Percentiles rank a stretch among this genome's conserved stretches.
Evolutionary conservation across 1,284 basidiomycete species (phyloP).

Genomic region (Lentinus polychrous): DNA sequence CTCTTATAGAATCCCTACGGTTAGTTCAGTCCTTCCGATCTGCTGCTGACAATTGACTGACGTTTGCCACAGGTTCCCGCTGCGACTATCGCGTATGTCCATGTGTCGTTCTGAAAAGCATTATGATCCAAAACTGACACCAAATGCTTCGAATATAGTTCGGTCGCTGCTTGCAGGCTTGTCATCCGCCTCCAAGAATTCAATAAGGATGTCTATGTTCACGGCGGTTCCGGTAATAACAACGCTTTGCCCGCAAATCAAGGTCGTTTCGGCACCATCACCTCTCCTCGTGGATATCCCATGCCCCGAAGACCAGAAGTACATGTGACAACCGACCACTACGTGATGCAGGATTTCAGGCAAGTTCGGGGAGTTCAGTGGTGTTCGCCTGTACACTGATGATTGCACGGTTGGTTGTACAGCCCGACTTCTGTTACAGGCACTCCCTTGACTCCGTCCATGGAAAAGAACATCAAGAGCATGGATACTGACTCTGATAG

Average conservation of each 20-base stretch:
- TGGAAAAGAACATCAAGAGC: too few relatives aligned
- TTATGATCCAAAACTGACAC: slow-evolving; percentile 1
- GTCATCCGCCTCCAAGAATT: slow-evolving; percentile 58
- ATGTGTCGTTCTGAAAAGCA: background rate
- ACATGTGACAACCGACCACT: slow-evolving; percentile 52
- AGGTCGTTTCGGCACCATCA: slow-evolving; percentile 2
- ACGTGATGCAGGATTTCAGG: slow-evolving; percentile 37
- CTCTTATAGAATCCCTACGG: slow-evolving; percentile 22
- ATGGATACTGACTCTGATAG: background rate
- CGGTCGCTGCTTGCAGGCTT: slow-evolving; percentile 58
- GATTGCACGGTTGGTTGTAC: too few relatives aligned
- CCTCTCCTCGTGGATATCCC: background rate
- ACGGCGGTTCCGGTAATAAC: slow-evolving; percentile 35
- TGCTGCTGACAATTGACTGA: slow-evolving; percentile 12
- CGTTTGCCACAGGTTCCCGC: slow-evolving; percentile 52
- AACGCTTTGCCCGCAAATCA: slow-evolving; percentile 11
- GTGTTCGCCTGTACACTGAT: too few relatives aligned
- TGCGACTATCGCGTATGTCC: slow-evolving; percentile 51
- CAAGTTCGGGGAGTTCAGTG: slow-evolving; percentile 9
- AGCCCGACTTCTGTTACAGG: too few relatives aligned
- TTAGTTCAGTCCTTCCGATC: slow-evolving; percentile 12
- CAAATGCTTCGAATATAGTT: slow-evolving; percentile 26
- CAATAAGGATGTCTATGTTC: slow-evolving; percentile 42
- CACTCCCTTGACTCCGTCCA: too few relatives aligned
- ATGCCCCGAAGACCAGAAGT: slow-evolving; percentile 40